Base-by-base conservation (phyloP, 73 alveolate species). In the Urostyla sp. region DNA sequence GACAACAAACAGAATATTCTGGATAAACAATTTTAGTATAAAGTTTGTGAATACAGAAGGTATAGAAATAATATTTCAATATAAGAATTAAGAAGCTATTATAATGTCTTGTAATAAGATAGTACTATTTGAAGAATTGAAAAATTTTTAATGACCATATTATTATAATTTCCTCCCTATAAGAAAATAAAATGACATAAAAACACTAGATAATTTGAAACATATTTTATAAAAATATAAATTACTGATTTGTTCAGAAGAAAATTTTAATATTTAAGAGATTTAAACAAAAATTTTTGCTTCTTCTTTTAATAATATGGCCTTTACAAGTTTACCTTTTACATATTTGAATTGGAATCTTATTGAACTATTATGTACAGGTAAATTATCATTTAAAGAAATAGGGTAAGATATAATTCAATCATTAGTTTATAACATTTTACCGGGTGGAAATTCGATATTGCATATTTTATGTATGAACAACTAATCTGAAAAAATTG, bases 391-490 rank as follows among this genome's bases (percentile, higher is more conserved):
- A 10, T 50, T 63, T 5, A 45, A 63, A 8, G 79, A 63, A 24
- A 13, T 63, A 10, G 31, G 30, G 4, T 3, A 21, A 10, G 46
- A n/a, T 16, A 26, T 40, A 6, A 40, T 63, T n/a, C n/a, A 40
- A 32, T 27, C 58, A 38, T 60, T 63, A 21, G n/a, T 63, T 24
- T 63, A 63, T 46, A 63, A 63, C 26, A 63, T 63, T 23, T 32
- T 63, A 16, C 79, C 79, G 13, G 79, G 79, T 37, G 79, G 79
- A 5, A 40, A 63, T 6, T 43, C 79, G 0, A 20, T 63, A 6
- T 23, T 63, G 8, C 79, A 63, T 38, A 50, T 45, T 36, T 4
- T 63, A 1, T 28, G 79, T n/a, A n/a, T n/a, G n/a, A n/a, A n/a
- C n/a, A n/a, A n/a, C n/a, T n/a, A n/a, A n/a, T n/a, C n/a, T n/a